Conservation (phyloP, 2,329 filamentous ascomycete species). For the Cryphonectria parasitica region DNA sequence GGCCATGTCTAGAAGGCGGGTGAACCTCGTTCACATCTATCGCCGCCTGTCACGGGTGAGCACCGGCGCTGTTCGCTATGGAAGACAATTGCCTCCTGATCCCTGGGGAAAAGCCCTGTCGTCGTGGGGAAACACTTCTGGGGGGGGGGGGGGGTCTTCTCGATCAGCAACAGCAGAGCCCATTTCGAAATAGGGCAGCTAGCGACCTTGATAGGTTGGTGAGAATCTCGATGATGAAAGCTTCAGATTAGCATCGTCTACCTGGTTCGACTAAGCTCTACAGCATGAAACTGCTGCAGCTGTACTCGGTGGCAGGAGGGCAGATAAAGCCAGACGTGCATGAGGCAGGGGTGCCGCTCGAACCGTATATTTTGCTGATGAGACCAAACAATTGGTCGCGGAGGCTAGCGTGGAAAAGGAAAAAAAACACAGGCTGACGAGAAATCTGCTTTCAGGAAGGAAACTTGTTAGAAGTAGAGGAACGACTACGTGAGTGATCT, state of each 20-base stretch:
- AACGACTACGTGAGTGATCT: not conserved
- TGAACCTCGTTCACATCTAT: too few relatives aligned
- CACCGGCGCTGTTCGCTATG: not conserved
- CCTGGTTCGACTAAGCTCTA: too few relatives aligned
- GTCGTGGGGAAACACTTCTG: not conserved
- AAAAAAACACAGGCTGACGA: not conserved
- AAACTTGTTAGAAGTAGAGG: not conserved
- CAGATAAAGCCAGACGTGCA: too few relatives aligned
- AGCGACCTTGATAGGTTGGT: not conserved
- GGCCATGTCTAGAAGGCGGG: not conserved
- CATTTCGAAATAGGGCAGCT: not conserved
- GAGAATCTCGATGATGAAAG: not conserved
- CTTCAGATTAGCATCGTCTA: too few relatives aligned
- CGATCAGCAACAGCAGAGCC: not conserved
- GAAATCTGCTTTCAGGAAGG: too few relatives aligned
- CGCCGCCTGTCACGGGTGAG: not conserved
- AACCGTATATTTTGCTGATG: not conserved
- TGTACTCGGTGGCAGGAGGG: not conserved
- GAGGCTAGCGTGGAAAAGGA: not conserved
- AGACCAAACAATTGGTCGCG: not conserved
- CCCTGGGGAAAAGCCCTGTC: too few relatives aligned
- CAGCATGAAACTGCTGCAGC: not conserved
- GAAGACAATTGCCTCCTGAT: too few relatives aligned
- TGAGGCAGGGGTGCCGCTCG: not conserved
- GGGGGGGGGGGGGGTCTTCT: not conserved